A percentile compares a stretch with the other conserved stretches of the same genome.
Conservation (phyloP, 805 yeast genomes). For the Wickerhamiella occidentalis region DNA sequence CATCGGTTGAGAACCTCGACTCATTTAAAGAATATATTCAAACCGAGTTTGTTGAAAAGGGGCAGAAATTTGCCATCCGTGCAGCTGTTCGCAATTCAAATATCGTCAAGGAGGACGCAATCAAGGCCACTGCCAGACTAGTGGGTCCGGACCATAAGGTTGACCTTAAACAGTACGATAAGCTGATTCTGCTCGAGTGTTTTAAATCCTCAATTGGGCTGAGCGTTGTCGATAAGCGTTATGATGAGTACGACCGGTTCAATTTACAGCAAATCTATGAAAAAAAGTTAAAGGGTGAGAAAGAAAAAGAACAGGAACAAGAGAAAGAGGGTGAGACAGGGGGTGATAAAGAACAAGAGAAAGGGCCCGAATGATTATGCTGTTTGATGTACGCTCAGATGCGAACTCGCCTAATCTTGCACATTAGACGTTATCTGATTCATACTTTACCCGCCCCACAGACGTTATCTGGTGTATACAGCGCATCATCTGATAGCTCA, state of each 20-base stretch:
- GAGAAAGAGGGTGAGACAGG: no score
- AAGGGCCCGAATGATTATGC: no score
- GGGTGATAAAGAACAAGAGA: no score
- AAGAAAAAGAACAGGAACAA: background rate
- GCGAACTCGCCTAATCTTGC: no score
- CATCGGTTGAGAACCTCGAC: slow-evolving; percentile 54
- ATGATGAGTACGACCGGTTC: slow-evolving; percentile 49
- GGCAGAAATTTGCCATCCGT: slow-evolving; percentile 61
- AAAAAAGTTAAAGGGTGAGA: slow-evolving; percentile 23
- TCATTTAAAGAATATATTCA: slow-evolving; percentile 46
- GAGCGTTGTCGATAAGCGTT: slow-evolving; percentile 57
- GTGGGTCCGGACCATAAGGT: slow-evolving; percentile 69
- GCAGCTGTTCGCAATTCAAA: slow-evolving; percentile 69
- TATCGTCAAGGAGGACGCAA: slow-evolving; percentile 60
- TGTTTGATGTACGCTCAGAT: no score
- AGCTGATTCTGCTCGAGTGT: slow-evolving; percentile 72
- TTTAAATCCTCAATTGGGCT: slow-evolving; percentile 82
- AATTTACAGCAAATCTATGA: slow-evolving; percentile 62
- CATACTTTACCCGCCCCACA: no score
- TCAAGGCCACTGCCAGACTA: slow-evolving; percentile 53
- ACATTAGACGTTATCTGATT: no score
- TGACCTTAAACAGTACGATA: slow-evolving; percentile 68
- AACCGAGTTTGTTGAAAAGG: slow-evolving; percentile 51
- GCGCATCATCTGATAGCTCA: no score
- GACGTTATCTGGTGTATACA: no score